Base-by-base conservation (phyloP, 2,329 filamentous ascomycete species). In the Scedosporium boydii region DNA sequence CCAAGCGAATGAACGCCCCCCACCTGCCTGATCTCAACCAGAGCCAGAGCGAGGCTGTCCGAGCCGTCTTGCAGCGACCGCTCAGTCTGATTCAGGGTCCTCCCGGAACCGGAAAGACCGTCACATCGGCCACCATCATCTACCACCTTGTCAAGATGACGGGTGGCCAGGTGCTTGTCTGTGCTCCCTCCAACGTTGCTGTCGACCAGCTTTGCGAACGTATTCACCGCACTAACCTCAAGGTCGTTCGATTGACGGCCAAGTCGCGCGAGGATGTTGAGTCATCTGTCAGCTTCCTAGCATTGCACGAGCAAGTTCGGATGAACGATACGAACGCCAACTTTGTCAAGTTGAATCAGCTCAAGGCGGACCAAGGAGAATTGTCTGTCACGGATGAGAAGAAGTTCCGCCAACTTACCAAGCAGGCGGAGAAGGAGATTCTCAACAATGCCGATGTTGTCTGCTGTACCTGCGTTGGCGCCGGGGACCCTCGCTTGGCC, bases 251-350 rank as follows among this genome's bases (percentile, higher is more conserved):
- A 71, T 86, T 99, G 64, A 99, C 95, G n/a, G 95, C 95, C 65
- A 99, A 99, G 76, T 99, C 95, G 59, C 89, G 95, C 65, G 95
- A 99, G 74, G 95, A 99, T 79, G 95, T 99, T 9, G 95, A 99
- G 74, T 97, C 93, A n/a, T 93, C 93, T 3, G 95, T 99, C 68
- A 91, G 91, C 69, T 98, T 97, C 76, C 81, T 99, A 48, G 95
- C 95, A 42, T 82, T 99, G 59, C 95, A 99, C 68, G 91, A 98
- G 77, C 95, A 99, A 76, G 95, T 99, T 51, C 91, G 92, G 72
- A 91, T 97, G 87, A 95, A 97, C 67, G 95, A 98, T 72, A 96
- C 90, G 74, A 98, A 98, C 71, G 87, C 91, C 58, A 95, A 99
- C 73, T 81, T 99, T 63, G 87, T 88, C 70, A 98, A 97, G 74